A percentile compares a stretch with the other conserved stretches of the same genome.
phyloP scores from a whole-genome alignment of 2,329 filamentous ascomycete species.

The Aspergillus pseudoviridinutans region DNA sequence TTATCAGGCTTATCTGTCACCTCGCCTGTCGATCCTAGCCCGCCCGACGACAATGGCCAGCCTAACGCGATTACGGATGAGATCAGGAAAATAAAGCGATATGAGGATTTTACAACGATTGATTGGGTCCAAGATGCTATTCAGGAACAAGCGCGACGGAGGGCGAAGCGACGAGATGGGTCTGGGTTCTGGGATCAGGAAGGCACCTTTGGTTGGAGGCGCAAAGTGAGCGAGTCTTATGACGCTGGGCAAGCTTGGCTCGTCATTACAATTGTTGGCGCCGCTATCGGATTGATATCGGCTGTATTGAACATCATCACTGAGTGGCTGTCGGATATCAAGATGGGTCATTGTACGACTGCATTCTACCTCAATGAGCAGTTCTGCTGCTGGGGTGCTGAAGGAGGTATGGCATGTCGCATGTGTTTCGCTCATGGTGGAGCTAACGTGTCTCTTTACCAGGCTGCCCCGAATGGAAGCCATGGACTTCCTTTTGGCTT shows the following conservation, averaged over 20 bases:
- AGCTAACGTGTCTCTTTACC: constrained; percentile 1
- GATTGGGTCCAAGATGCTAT: constrained; percentile 99
- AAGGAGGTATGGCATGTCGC: constrained; percentile 58
- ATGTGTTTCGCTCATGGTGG: not conserved
- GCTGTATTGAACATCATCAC: constrained; percentile 92
- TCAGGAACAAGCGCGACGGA: constrained; percentile 78
- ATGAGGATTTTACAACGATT: constrained; percentile 95
- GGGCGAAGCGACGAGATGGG: constrained; percentile 67
- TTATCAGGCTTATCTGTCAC: constrained; percentile 54
- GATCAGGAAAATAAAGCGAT: constrained; percentile 95
- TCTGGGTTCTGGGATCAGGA: constrained; percentile 67
- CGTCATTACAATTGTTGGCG: constrained; percentile 85
- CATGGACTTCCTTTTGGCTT: constrained; percentile 74
- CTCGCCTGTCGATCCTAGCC: constrained; percentile 53
- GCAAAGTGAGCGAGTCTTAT: constrained; percentile 79
- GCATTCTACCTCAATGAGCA: constrained; percentile 96
- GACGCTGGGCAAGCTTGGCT: constrained; percentile 98
- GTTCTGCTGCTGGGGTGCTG: constrained; percentile 97
- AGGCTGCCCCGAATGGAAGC: constrained; percentile 85
- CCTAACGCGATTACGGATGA: constrained; percentile 82
- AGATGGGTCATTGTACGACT: constrained; percentile 90
- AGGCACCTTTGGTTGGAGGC: constrained; percentile 71
- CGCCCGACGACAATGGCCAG: constrained; percentile 49
- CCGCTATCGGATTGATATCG: constrained; percentile 89
- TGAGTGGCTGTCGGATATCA: constrained; percentile 94